phyloP scores from a whole-genome alignment of 148 eudicot species.

The Fagopyrum tataricum region DNA sequence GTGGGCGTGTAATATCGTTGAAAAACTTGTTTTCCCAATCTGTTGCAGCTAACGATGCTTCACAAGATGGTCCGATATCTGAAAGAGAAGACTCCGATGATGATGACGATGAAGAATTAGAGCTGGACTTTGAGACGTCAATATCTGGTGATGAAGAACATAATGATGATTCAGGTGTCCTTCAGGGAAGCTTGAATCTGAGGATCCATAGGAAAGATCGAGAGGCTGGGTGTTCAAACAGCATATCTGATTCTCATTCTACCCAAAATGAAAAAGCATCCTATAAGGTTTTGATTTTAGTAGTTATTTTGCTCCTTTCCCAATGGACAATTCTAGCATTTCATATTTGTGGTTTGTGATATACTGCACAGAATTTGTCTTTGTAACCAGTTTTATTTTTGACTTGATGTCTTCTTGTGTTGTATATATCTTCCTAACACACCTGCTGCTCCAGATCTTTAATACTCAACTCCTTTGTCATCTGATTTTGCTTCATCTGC shows the following conservation, averaged over 20 bases:
- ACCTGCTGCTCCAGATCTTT: background rate
- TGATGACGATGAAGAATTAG: conserved; percentile 85
- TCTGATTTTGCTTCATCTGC: conserved; percentile 19
- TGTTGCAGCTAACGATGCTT: conserved; percentile 68
- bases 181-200: conserved; percentile 72
- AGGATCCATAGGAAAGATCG: conserved; percentile 50
- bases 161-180: conserved; percentile 47
- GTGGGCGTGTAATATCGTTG: conserved; percentile 57
- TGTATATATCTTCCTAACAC: background rate
- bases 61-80: conserved; percentile 69
- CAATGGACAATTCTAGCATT: background rate
- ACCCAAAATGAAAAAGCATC: conserved; percentile 38
- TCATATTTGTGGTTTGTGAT: background rate
- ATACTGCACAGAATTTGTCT: background rate
- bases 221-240: conserved; percentile 42
- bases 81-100: conserved; percentile 91
- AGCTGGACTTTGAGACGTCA: conserved; percentile 78
- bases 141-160: conserved; percentile 72
- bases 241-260: conserved; percentile 48
- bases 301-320: background rate
- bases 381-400: background rate
- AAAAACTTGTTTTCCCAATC: conserved; percentile 70
- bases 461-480: background rate
- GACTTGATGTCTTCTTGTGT: background rate
- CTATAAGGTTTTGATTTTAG: conserved; percentile 44